These are phyloP conservation scores for Plasmopara viticola DNA, from an alignment of 352 stramenopile genomes.

Conservation along the genomic window DNA sequence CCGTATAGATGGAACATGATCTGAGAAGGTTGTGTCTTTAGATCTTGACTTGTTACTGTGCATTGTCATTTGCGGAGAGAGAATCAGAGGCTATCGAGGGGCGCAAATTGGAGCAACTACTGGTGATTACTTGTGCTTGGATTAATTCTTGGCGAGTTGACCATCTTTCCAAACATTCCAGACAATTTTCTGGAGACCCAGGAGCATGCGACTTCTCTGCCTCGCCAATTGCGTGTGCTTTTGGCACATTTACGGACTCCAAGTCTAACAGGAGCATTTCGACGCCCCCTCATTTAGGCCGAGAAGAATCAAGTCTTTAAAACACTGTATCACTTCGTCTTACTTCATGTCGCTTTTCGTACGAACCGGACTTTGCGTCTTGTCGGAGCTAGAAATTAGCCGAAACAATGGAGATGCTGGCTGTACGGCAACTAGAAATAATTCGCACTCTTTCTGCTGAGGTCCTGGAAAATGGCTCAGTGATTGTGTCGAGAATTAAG, in stretches of 20 bases:
- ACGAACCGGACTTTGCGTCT: too few relatives aligned
- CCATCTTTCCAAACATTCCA: slow-evolving; percentile 23
- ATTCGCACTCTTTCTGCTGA: slow-evolving; percentile 2
- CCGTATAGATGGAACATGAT: slow-evolving; percentile 37
- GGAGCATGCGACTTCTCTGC: slow-evolving; percentile 6
- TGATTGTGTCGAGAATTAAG: slow-evolving; percentile 18
- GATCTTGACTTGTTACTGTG: slow-evolving; percentile 12
- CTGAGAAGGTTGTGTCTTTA: slow-evolving; percentile 23
- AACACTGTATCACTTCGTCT: slow-evolving; percentile 3
- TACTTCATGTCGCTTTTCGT: not conserved
- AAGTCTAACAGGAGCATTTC: slow-evolving; percentile 29
- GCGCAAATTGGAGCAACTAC: slow-evolving; percentile 18
- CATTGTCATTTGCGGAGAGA: not conserved
- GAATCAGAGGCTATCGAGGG: slow-evolving; percentile 12
- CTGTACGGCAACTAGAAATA: not conserved
- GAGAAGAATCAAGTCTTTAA: slow-evolving; percentile 15
- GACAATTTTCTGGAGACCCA: slow-evolving; percentile 14
- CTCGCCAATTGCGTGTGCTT: slow-evolving; percentile 29
- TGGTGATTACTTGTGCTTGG: slow-evolving; percentile 22
- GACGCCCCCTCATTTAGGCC: slow-evolving; percentile 29
- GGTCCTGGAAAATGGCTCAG: slow-evolving; percentile 1
- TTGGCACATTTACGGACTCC: slow-evolving; percentile 44
- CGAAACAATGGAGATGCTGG: not conserved
- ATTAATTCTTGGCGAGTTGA: slow-evolving; percentile 23
- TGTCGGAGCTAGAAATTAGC: not conserved